Evolutionary conservation across 768 basidiomycete species (phyloP), one percentile per base, ranked within the genome.

Genomic region (Kwoniella botswanensis): DNA sequence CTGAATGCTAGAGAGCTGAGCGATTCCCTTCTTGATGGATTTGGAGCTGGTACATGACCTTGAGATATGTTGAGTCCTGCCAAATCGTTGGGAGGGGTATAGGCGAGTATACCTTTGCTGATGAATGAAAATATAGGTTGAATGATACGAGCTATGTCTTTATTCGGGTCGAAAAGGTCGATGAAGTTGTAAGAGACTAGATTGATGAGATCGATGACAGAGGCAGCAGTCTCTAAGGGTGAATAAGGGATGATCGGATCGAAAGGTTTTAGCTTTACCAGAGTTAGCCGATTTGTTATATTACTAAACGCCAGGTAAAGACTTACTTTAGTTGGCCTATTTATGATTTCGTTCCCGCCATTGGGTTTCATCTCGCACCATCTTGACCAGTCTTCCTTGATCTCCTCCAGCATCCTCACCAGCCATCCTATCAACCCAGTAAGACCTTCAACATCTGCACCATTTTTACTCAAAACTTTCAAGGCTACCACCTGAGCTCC

Each of bases 401-500:
- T 61, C 35, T 72, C 69, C 0, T 70, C 54, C 29, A 77, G 22
- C 41, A 63, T 70, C 46, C 64, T 54, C 17, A 81, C 59, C n/a
- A 80, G 54, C 79, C 81, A 79, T 17, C 75, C 74, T 9, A 83
- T 76, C n/a, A 83, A 22, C 1, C 79, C 79, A 2, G 67, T 65
- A 15, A 75, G 52, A 1, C 73, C 70, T 15, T 74, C 73, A 9
- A 77, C 76, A 21, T 73, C 64, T 1, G 58, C 63, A 2, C 79
- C 79, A 54, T 73, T 71, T 58, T 74, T 76, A 4, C 78, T 80
- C 84, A 98, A 86, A 17, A 91, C 87, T 83, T 92, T 93, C 89
- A 91, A 94, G 82, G 96, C 93, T 72, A 87, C 88, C 57, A 97
- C 94, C 86, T 98, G 94, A 3, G 74, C 77, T 46, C 72, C 72